These are phyloP conservation scores for Quaeritorhiza haematococci DNA, from an alignment of 371 early-diverging fungal species.

Conservation along the genomic window DNA sequence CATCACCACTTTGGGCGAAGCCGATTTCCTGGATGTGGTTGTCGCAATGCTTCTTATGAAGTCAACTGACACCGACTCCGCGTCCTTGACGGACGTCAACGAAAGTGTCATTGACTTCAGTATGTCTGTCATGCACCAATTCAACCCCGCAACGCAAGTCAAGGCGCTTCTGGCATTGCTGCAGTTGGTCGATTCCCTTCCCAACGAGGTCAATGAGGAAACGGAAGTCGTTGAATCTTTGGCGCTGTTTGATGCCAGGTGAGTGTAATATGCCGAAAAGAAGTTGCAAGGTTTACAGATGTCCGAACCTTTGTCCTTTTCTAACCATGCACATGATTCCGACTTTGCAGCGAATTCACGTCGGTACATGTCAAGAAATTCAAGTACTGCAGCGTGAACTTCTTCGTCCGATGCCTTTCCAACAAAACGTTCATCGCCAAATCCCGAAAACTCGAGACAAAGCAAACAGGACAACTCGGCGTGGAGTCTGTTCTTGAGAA, in stretches of 20 bases:
- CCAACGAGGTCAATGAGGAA: background rate
- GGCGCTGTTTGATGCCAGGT: background rate
- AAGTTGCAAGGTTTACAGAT: too few relatives aligned
- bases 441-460: too few relatives aligned
- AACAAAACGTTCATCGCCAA: too few relatives aligned
- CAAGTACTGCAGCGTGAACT: too few relatives aligned
- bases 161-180: conserved; percentile 29
- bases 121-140: conserved; percentile 52
- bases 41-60: conserved; percentile 67
- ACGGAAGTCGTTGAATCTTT: background rate
- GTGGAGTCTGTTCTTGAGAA: too few relatives aligned
- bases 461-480: too few relatives aligned
- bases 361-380: too few relatives aligned
- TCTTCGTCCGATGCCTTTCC: too few relatives aligned
- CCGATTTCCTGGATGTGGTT: conserved; percentile 68
- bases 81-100: conserved; percentile 14
- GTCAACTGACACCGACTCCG: conserved; percentile 15
- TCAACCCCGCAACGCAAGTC: conserved; percentile 64
- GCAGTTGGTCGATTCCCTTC: background rate
- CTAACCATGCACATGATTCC: too few relatives aligned
- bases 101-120: conserved; percentile 54
- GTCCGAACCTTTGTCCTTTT: too few relatives aligned
- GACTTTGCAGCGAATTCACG: too few relatives aligned
- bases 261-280: too few relatives aligned
- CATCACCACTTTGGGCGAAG: conserved; percentile 73